Evolutionary conservation across 1,284 basidiomycete species (phyloP), one percentile per base, ranked within the genome.

Genomic region (Puccinia polysora): DNA sequence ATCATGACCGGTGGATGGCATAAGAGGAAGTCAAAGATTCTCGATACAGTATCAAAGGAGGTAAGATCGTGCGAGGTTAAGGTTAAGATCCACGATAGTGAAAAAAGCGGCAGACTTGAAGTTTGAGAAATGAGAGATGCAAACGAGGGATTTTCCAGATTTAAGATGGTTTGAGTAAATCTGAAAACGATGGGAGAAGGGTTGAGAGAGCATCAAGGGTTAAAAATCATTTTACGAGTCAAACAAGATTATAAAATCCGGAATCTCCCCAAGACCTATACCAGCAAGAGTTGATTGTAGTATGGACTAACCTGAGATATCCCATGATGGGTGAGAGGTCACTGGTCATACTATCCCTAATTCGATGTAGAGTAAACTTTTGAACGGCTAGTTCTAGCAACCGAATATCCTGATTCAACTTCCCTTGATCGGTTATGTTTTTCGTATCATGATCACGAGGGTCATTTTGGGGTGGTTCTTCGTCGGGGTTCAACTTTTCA

Each of bases 31-130:
- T 79, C 78, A 36, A 79, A 78, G 0, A 78, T 53, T 6, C 78
- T 74, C 0, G 75, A 72, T 38, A 77, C 65, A 25, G 77, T 68
- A 2, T 74, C 67, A 3, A 69, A 34, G 3, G 56, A 60, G 18
- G 25, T 49, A 45, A 78, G 65, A 65, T 79, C 78, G 73, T 79
- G 78, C 10, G 74, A 73, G 69, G 78, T 75, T n/a, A 79, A 63
- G 0, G 78, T 78, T 12, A 79, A 69, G 4, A 77, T 77, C 78
- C 78, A 79, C 0, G 78, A 78, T 0, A 79, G 69, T 2, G 78
- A 76, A 62, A 79, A 79, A 55, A 77, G 76, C 1, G 78, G 78
- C 50, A 79, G 73, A 69, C 75, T 67, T n/a, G 25, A 52, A 5
- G 32, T 20, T 53, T 55, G 58, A 0, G 64, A 56, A 12, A 56